Evolutionary conservation across 2,329 filamentous ascomycete species (phyloP).

Genomic region (Arachnopeziza araneosa): DNA sequence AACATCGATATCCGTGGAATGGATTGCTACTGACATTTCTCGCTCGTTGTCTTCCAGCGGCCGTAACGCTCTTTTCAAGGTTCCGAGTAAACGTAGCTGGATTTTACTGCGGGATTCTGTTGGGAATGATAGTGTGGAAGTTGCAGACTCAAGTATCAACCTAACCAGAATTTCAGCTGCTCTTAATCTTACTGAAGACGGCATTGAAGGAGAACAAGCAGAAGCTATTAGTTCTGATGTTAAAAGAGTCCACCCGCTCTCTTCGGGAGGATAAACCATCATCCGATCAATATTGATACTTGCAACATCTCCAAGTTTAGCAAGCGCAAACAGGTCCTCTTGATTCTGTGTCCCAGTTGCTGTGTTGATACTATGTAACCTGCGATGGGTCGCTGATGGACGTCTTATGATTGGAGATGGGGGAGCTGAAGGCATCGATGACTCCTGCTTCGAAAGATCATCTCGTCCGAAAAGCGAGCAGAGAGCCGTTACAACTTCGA

Average conservation of each 20-base stretch:
- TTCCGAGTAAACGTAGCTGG: constrained; percentile 66
- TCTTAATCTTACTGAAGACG: constrained; percentile 48
- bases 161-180: constrained; percentile 61
- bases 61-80: constrained; percentile 56
- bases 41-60: constrained; percentile 51
- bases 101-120: constrained; percentile 51
- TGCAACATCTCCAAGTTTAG: constrained; percentile 68
- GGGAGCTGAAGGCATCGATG: constrained; percentile 23
- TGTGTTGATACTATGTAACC: constrained; percentile 41
- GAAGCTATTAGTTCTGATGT: constrained; percentile 48
- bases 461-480: constrained; percentile 58
- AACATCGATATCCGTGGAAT: constrained; percentile 67
- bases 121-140: constrained; percentile 45
- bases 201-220: constrained; percentile 42
- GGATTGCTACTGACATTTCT: constrained; percentile 49
- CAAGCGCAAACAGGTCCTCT: constrained; percentile 61
- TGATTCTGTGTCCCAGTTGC: constrained; percentile 48
- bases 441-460: constrained; percentile 15
- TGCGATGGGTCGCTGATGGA: constrained; percentile 28
- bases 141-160: constrained; percentile 52
- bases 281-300: constrained; percentile 72
- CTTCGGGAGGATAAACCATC: constrained; percentile 56
- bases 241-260: constrained; percentile 72
- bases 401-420: constrained; percentile 20
- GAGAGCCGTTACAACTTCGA: constrained; percentile 69